phyloP scores from a whole-genome alignment of 306 rosid species.

The Begonia loranthoides region DNA sequence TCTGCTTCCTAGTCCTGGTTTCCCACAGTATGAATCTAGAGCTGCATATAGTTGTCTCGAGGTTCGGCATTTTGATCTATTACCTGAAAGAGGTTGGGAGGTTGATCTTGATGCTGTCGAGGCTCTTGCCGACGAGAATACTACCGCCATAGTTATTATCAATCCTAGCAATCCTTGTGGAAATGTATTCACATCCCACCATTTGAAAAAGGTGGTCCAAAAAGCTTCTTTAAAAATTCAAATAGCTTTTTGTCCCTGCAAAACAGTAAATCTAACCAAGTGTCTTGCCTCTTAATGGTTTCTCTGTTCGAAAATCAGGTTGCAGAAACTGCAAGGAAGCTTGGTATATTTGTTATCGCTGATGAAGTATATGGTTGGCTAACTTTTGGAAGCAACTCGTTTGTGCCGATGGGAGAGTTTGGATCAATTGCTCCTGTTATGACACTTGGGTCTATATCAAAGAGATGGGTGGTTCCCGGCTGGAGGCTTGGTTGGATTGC shows the following conservation, averaged over 20 bases:
- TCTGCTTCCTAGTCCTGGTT: constrained; percentile 60
- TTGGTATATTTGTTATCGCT: constrained; percentile 22
- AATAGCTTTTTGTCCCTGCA: too few species aligned
- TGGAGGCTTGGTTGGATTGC: constrained; percentile 44
- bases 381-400: constrained; percentile 25
- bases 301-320: constrained; percentile 8
- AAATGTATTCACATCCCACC: constrained; percentile 41
- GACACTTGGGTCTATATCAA: constrained; percentile 36
- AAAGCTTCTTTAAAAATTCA: too few species aligned
- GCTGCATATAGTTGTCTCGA: constrained; percentile 30
- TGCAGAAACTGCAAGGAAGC: constrained; percentile 37
- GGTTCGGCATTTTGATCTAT: constrained; percentile 45
- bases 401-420: constrained; percentile 32
- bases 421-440: constrained; percentile 29
- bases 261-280: too few species aligned
- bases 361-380: constrained; percentile 33
- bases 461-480: constrained; percentile 32
- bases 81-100: constrained; percentile 51
- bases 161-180: constrained; percentile 65
- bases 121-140: constrained; percentile 45
- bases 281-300: too few species aligned
- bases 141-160: constrained; percentile 47
- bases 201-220: constrained; percentile 33
- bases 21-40: constrained; percentile 40
- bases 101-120: constrained; percentile 43